Conservation (phyloP, 108 stramenopile genomes). For the Skeletonema grethae region DNA sequence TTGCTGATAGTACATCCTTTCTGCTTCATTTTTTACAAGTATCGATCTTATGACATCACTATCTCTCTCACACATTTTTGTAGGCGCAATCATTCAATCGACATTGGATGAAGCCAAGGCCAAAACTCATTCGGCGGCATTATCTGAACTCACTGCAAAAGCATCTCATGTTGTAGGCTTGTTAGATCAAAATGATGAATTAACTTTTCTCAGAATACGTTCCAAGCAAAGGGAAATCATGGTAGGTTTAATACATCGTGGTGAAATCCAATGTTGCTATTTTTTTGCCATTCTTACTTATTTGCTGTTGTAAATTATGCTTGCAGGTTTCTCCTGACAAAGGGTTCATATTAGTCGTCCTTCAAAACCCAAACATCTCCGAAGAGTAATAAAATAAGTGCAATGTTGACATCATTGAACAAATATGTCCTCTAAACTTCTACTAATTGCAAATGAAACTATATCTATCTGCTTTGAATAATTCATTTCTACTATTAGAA, state of each 20-base stretch:
- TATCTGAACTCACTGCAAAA: constrained; percentile 49
- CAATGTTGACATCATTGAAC: not conserved
- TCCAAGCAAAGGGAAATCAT: constrained; percentile 57
- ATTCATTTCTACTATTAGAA: not conserved
- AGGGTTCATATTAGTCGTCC: constrained; percentile 48
- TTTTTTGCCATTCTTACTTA: not conserved
- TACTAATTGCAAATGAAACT: too few relatives aligned
- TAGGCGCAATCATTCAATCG: constrained; percentile 55
- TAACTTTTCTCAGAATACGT: constrained; percentile 55
- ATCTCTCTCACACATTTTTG: not conserved
- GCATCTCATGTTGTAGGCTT: constrained; percentile 34
- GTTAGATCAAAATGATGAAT: constrained; percentile 44
- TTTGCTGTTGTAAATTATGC: not conserved
- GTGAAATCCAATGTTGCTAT: not conserved
- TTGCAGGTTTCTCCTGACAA: constrained; percentile 50
- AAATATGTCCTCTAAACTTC: too few relatives aligned
- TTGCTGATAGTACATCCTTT: not conserved
- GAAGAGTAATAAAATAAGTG: constrained; percentile 12
- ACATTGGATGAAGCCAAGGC: constrained; percentile 49
- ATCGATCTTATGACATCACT: not conserved
- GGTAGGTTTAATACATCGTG: constrained; percentile 17
- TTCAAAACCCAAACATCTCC: constrained; percentile 44
- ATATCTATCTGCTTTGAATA: not conserved
- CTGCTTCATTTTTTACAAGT: too few relatives aligned
- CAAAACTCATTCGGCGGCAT: constrained; percentile 31